Conservation (phyloP, 1,284 basidiomycete genomes). For the Xanthoconium separans region DNA sequence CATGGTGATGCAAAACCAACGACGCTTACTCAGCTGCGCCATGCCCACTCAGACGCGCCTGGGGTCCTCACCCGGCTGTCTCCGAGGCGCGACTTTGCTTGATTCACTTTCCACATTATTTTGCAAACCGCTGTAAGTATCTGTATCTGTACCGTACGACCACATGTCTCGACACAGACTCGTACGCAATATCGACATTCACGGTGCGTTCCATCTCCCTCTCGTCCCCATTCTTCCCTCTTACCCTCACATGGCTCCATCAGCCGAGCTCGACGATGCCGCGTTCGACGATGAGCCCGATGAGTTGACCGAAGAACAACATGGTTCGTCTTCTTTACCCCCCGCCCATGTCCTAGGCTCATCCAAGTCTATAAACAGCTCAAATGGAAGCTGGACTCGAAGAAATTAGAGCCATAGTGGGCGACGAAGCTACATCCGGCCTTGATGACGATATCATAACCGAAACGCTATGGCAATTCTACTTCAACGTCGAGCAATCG, state of each 20-base stretch:
- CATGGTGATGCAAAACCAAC: no score
- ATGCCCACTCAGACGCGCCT: no score
- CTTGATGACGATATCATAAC: constrained; percentile 76
- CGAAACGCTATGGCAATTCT: constrained; percentile 85
- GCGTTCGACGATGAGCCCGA: constrained; percentile 69
- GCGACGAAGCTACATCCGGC: constrained; percentile 61
- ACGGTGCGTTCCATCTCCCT: constrained; percentile 52
- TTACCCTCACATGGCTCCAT: neutral
- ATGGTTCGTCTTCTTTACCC: constrained; percentile 43
- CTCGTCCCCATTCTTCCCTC: neutral
- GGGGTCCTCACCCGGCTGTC: no score
- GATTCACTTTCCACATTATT: no score
- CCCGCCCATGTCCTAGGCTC: neutral
- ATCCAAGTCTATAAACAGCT: constrained; percentile 42
- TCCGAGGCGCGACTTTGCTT: no score
- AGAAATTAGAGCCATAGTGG: constrained; percentile 65
- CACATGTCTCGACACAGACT: constrained; percentile 91
- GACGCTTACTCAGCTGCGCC: no score
- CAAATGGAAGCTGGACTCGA: constrained; percentile 73
- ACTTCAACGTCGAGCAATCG: constrained; percentile 84
- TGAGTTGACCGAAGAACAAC: constrained; percentile 69
- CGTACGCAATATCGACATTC: constrained; percentile 85
- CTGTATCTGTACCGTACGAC: neutral
- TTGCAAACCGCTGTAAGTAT: no score
- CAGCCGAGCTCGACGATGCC: constrained; percentile 78